Evolutionary conservation across 352 stramenopile genomes (phyloP).

Genomic region (Lagenidium sp.): DNA sequence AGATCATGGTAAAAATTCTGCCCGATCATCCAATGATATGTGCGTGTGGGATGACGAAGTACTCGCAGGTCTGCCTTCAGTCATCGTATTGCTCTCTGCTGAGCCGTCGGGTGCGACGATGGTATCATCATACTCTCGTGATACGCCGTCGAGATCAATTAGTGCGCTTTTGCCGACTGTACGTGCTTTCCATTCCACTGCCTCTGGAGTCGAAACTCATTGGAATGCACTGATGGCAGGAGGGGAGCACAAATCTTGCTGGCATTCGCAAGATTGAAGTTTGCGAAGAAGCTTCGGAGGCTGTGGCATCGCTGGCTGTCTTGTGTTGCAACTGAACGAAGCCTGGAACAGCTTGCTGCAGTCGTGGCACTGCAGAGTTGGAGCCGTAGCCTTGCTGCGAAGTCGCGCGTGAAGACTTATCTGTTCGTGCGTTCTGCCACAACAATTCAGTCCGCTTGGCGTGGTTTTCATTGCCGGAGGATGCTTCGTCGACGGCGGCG

Average conservation of each 20-base stretch:
- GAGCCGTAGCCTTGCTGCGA: slow-evolving; percentile 20
- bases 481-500: slow-evolving; percentile 24
- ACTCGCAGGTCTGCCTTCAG: not conserved
- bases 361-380: slow-evolving; percentile 46
- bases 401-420: slow-evolving; percentile 10
- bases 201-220: not conserved
- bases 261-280: slow-evolving; percentile 15
- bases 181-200: slow-evolving; percentile 1
- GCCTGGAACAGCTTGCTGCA: slow-evolving; percentile 34
- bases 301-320: slow-evolving; percentile 28
- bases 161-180: slow-evolving; percentile 40
- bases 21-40: not conserved
- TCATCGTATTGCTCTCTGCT: slow-evolving; percentile 2
- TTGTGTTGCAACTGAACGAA: not conserved
- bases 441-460: slow-evolving; percentile 33
- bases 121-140: slow-evolving; percentile 13
- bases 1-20: slow-evolving; percentile 21
- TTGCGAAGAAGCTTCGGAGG: slow-evolving; percentile 15
- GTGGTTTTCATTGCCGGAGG: slow-evolving; percentile 35
- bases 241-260: slow-evolving; percentile 38
- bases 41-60: no score
- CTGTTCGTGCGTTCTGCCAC: slow-evolving; percentile 20
- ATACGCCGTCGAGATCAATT: slow-evolving; percentile 17
- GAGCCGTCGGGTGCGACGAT: slow-evolving; percentile 14
- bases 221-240: slow-evolving; percentile 16